These are phyloP conservation scores for Trichoderma lentiforme DNA, from an alignment of 2,329 filamentous ascomycete genomes.

Conservation along the genomic window DNA sequence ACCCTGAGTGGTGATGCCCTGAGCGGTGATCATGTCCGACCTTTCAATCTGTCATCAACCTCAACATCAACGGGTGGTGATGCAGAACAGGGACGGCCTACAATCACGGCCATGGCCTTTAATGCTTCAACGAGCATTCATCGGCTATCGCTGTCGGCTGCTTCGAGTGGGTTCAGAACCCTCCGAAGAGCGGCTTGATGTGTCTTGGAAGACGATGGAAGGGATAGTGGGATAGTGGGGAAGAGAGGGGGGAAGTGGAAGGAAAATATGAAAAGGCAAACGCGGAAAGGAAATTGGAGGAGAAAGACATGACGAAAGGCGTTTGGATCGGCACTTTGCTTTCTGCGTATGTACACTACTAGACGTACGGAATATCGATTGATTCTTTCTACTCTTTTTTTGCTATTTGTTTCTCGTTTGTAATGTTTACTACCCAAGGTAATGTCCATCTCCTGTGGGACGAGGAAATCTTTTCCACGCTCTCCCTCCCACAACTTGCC, in stretches of 20 bases:
- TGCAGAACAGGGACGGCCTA: background rate
- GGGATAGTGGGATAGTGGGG: background rate
- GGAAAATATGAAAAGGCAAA: background rate
- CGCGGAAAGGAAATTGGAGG: background rate
- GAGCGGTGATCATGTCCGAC: background rate
- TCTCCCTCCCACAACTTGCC: background rate
- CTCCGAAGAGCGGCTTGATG: conserved; percentile 19
- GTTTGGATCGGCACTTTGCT: background rate
- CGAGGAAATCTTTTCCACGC: background rate
- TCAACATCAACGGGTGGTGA: background rate
- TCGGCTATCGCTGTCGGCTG: background rate
- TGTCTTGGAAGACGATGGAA: background rate
- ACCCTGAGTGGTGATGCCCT: no score
- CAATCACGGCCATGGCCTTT: background rate
- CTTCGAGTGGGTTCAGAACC: conserved; percentile 26
- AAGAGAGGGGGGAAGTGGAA: background rate
- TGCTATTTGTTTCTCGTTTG: background rate
- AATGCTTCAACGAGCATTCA: background rate
- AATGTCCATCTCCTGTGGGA: background rate
- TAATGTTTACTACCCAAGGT: background rate
- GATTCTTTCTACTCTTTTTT: background rate
- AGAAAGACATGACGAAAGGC: background rate
- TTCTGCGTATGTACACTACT: background rate
- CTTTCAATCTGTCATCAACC: background rate
- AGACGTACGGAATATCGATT: background rate